A percentile compares a stretch with the other conserved stretches of the same genome.
These are phyloP conservation scores for Ganoderma lingzhi DNA, from an alignment of 1,284 basidiomycete genomes.

Conservation along the genomic window DNA sequence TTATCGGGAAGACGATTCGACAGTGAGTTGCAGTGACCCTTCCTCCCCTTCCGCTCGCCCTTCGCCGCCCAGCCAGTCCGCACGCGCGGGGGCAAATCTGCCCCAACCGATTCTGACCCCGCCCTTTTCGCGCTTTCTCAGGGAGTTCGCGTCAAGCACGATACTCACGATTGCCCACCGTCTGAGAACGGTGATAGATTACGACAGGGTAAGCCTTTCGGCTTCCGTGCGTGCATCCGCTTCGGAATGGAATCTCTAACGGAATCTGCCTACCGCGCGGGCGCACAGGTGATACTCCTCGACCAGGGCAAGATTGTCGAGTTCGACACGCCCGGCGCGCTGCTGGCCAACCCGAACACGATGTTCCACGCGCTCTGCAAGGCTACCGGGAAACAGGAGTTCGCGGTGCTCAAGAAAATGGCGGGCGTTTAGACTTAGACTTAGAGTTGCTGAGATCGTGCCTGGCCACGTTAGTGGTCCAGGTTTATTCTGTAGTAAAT, in stretches of 20 bases:
- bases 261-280: not conserved
- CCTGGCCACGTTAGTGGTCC: too few species aligned
- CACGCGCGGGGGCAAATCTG: not conserved
- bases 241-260: slow-evolving; percentile 15
- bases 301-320: slow-evolving; percentile 88
- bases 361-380: slow-evolving; percentile 84
- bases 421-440: slow-evolving; percentile 52
- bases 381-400: slow-evolving; percentile 85
- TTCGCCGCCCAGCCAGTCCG: not conserved
- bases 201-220: slow-evolving; percentile 53
- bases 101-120: slow-evolving; percentile 20
- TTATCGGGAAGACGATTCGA: slow-evolving; percentile 78
- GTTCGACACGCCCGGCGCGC: slow-evolving; percentile 77
- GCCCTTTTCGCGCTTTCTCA: slow-evolving; percentile 27
- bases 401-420: slow-evolving; percentile 74
- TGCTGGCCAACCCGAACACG: slow-evolving; percentile 72
- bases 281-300: slow-evolving; percentile 80
- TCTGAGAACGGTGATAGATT: slow-evolving; percentile 70
- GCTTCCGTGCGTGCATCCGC: not conserved
- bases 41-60: not conserved
- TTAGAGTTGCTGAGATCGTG: too few species aligned
- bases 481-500: too few species aligned
- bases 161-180: slow-evolving; percentile 71
- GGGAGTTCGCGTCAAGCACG: slow-evolving; percentile 65
- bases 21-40: slow-evolving; percentile 54